Evolutionary conservation across 2,329 filamentous ascomycete genomes (phyloP).

Genomic region (Fonsecaea pedrosoi): DNA sequence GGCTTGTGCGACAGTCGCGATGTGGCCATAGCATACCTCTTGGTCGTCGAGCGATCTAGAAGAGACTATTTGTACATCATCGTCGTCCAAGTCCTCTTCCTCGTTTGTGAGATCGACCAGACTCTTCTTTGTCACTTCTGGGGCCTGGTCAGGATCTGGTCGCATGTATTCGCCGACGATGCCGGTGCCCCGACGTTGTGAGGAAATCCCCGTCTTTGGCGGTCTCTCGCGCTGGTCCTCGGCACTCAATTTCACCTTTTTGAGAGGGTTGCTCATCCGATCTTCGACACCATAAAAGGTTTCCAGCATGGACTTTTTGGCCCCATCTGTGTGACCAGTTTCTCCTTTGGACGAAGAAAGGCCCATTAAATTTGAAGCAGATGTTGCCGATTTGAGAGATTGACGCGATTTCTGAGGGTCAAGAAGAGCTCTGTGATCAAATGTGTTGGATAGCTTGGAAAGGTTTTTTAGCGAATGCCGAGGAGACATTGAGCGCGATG

Average conservation of each 20-base stretch:
- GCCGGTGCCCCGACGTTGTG: constrained; percentile 59
- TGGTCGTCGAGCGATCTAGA: constrained; percentile 33
- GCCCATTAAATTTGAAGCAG: background rate
- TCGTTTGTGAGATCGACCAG: constrained; percentile 40
- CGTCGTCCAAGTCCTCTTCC: constrained; percentile 51
- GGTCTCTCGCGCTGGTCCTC: constrained; percentile 38
- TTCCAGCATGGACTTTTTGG: constrained; percentile 67
- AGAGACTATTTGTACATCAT: constrained; percentile 55
- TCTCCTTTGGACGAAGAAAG: constrained; percentile 1
- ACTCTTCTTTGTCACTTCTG: constrained; percentile 61
- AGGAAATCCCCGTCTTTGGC: constrained; percentile 26
- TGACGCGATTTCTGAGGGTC: constrained; percentile 9
- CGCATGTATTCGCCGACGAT: constrained; percentile 71
- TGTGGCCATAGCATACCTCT: constrained; percentile 40
- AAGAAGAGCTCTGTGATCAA: constrained; percentile 21
- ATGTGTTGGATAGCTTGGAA: background rate
- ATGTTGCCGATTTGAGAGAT: background rate
- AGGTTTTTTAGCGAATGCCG: background rate
- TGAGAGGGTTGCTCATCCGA: constrained; percentile 66
- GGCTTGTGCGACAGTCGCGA: constrained; percentile 35
- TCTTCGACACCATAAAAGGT: constrained; percentile 76
- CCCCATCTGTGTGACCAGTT: constrained; percentile 15
- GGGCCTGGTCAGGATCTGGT: constrained; percentile 59
- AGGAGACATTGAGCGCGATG: background rate
- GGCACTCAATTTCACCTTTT: constrained; percentile 65